Percentiles rank a stretch among this genome's conserved stretches.
Evolutionary conservation across 1,284 basidiomycete species (phyloP).

Genomic region (Sporisorium sorghi): DNA sequence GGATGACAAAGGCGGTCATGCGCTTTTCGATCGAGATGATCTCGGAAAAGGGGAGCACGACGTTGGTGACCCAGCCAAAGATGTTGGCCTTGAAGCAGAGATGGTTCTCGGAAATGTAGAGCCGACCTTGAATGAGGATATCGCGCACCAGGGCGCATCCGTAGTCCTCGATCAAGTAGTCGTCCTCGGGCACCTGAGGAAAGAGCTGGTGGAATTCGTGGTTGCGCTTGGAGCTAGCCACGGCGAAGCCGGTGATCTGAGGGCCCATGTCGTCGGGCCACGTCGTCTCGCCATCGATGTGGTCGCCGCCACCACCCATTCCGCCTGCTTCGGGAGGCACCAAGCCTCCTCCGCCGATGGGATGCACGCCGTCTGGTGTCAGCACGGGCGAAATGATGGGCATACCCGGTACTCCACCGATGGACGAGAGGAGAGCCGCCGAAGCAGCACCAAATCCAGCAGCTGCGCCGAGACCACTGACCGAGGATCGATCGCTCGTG

Average conservation of each 20-base stretch:
- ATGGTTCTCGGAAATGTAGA: constrained; percentile 98
- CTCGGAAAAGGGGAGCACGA: constrained; percentile 90
- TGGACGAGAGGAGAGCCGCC: constrained; percentile 53
- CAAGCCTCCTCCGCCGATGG: constrained; percentile 37
- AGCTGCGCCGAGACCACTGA: constrained; percentile 58
- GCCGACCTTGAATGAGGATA: constrained; percentile 92
- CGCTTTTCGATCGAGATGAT: constrained; percentile 92
- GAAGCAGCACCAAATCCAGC: constrained; percentile 54
- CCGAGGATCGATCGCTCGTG: constrained; percentile 44
- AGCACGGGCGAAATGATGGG: constrained; percentile 36
- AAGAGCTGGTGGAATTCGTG: constrained; percentile 96
- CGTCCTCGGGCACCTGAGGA: constrained; percentile 85
- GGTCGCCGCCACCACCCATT: constrained; percentile 36
- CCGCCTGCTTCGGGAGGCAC: constrained; percentile 36
- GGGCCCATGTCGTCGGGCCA: constrained; percentile 55
- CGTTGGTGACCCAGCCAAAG: constrained; percentile 96
- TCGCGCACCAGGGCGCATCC: constrained; percentile 96
- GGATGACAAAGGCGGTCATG: constrained; percentile 98
- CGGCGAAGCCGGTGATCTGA: constrained; percentile 81
- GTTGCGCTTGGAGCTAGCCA: constrained; percentile 93
- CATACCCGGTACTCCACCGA: constrained; percentile 44
- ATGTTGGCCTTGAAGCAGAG: constrained; percentile 99
- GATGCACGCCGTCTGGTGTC: constrained; percentile 40
- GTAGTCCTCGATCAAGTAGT: constrained; percentile 99
- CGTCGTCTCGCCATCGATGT: constrained; percentile 47